Percentiles rank a stretch among this genome's conserved stretches.
Conservation (phyloP, 768 basidiomycete genomes). For the Rhizopogon vulgaris region DNA sequence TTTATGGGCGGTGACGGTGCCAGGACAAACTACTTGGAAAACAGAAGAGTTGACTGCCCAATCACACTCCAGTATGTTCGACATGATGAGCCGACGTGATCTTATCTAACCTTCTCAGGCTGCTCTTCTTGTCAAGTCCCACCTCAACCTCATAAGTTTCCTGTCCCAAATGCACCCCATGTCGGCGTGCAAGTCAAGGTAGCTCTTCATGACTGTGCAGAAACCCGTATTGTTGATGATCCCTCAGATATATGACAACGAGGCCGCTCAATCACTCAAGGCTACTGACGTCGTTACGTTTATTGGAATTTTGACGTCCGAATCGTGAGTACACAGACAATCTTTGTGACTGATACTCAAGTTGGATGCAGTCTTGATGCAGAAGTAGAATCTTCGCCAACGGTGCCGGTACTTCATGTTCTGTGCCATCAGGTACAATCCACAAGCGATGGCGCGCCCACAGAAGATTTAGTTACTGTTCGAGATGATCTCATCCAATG, state of each 20-base stretch:
- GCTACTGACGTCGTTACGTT: conserved; percentile 62
- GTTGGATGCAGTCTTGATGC: conserved; percentile 27
- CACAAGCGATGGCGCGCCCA: background rate
- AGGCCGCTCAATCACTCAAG: conserved; percentile 40
- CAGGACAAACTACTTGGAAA: conserved; percentile 62
- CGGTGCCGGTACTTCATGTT: conserved; percentile 66
- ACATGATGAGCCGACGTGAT: background rate
- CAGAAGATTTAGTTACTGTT: conserved; percentile 3
- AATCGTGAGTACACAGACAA: conserved; percentile 41
- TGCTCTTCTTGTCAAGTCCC: conserved; percentile 20
- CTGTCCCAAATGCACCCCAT: conserved; percentile 45
- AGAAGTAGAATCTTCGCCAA: conserved; percentile 29
- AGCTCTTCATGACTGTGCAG: background rate
- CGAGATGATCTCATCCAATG: conserved; percentile 59
- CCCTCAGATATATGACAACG: conserved; percentile 52
- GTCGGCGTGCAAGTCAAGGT: conserved; percentile 75
- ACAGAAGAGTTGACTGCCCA: conserved; percentile 22
- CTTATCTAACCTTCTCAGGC: conserved; percentile 6
- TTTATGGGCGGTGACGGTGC: conserved; percentile 72
- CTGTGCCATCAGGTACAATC: conserved; percentile 34
- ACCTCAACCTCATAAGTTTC: conserved; percentile 56
- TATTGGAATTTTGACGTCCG: conserved; percentile 65
- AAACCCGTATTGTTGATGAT: conserved; percentile 1
- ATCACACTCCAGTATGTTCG: conserved; percentile 13
- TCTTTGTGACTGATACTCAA: conserved; percentile 1